phyloP scores from a whole-genome alignment of 768 basidiomycete species.

The Russula abietina region DNA sequence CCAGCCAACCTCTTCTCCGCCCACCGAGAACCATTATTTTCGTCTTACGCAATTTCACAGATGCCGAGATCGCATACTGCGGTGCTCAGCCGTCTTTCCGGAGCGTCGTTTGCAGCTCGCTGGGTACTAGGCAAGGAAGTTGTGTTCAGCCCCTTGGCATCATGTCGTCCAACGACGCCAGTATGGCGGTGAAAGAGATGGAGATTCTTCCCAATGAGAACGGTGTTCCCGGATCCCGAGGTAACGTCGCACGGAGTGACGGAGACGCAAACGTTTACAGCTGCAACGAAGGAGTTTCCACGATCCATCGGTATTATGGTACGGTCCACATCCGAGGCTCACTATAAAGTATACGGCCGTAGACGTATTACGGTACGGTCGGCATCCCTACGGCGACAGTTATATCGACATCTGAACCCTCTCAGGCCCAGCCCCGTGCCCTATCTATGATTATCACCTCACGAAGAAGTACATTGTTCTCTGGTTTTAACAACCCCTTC shows the following conservation, averaged over 20 bases:
- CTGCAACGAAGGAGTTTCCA: conserved; percentile 65
- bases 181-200: conserved; percentile 91
- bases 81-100: conserved; percentile 73
- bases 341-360: no score
- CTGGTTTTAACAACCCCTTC: no score
- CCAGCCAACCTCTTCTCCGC: conserved; percentile 69
- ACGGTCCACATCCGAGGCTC: no score
- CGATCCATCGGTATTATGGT: no score
- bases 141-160: conserved; percentile 90
- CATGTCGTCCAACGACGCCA: conserved; percentile 84
- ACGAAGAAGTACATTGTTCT: no score
- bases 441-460: no score
- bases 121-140: conserved; percentile 99
- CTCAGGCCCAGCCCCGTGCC: no score
- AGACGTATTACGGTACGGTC: no score
- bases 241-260: conserved; percentile 69
- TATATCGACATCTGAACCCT: no score
- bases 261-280: conserved; percentile 75
- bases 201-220: conserved; percentile 56
- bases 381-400: no score
- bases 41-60: conserved; percentile 90
- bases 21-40: conserved; percentile 85
- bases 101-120: conserved; percentile 91
- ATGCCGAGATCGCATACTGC: conserved; percentile 83
- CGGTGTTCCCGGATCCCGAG: conserved; percentile 38